Percentiles rank a stretch among this genome's conserved stretches.
These are phyloP conservation scores for Neonothopanus nambi DNA, from an alignment of 1,284 basidiomycete genomes.

Conservation along the genomic window DNA sequence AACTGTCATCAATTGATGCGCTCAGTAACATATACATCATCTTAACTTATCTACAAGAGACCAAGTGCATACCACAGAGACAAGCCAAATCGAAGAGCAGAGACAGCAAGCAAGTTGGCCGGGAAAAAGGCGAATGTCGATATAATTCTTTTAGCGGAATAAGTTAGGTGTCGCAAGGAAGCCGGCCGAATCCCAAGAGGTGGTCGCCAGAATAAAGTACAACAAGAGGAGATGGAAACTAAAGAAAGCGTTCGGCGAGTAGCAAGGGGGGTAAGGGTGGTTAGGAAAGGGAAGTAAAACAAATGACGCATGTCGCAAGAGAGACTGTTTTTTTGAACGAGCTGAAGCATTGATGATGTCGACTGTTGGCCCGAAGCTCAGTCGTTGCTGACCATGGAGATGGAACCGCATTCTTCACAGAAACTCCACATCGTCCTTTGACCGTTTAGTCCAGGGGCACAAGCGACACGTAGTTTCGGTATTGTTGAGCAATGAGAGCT, in stretches of 20 bases:
- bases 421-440: slow-evolving; percentile 81
- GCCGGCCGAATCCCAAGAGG: not conserved
- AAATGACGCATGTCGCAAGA: slow-evolving; percentile 4
- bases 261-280: not conserved
- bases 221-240: not conserved
- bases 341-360: not conserved
- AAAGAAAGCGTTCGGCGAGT: slow-evolving; percentile 16
- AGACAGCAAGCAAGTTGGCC: not conserved
- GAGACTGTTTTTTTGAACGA: not conserved
- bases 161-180: slow-evolving; percentile 1
- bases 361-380: slow-evolving; percentile 27
- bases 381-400: slow-evolving; percentile 81
- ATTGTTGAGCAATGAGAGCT: slow-evolving; percentile 75
- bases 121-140: not conserved
- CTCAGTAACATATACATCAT: too few species aligned
- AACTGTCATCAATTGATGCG: too few species aligned
- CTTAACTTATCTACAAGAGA: too few species aligned
- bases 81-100: too few species aligned
- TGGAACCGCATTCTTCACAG: slow-evolving; percentile 83
- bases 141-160: not conserved
- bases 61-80: too few species aligned
- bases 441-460: slow-evolving; percentile 58
- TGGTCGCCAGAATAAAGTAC: not conserved
- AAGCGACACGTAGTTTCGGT: slow-evolving; percentile 71
- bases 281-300: not conserved